These are phyloP conservation scores for Eremothecium sinecaudum DNA, from an alignment of 1,139 yeast species.

Conservation along the genomic window DNA sequence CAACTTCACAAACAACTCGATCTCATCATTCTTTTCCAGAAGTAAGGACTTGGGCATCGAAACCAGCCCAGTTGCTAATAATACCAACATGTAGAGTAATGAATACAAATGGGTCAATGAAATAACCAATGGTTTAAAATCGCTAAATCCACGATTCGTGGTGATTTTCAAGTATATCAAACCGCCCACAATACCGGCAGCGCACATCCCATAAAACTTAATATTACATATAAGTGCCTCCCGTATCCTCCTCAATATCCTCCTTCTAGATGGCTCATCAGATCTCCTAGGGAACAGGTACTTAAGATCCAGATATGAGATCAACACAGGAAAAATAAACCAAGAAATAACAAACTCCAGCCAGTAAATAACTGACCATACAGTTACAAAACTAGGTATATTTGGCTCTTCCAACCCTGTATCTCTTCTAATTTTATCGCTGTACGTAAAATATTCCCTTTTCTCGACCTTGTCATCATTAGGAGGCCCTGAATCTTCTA, in stretches of 20 bases:
- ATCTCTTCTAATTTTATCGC: not conserved
- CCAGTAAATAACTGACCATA: constrained; percentile 27
- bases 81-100: constrained; percentile 23
- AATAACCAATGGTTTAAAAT: constrained; percentile 27
- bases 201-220: constrained; percentile 25
- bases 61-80: constrained; percentile 25
- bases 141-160: constrained; percentile 20
- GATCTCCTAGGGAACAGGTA: constrained; percentile 15
- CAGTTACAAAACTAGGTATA: constrained; percentile 10
- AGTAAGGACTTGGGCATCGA: constrained; percentile 23
- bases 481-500: constrained; percentile 2
- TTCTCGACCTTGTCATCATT: constrained; percentile 1
- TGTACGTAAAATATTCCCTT: not conserved
- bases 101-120: constrained; percentile 29
- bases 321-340: constrained; percentile 27
- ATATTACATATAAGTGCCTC: constrained; percentile 22
- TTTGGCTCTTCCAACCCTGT: not conserved
- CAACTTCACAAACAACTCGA: constrained; percentile 23
- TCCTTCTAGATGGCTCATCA: constrained; percentile 7
- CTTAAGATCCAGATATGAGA: constrained; percentile 25
- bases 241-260: constrained; percentile 13
- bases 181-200: constrained; percentile 19
- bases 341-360: constrained; percentile 27
- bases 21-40: constrained; percentile 15
- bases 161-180: constrained; percentile 20